Conservation (phyloP, 1,284 basidiomycete genomes). For the Bondarzewia mesenterica region DNA sequence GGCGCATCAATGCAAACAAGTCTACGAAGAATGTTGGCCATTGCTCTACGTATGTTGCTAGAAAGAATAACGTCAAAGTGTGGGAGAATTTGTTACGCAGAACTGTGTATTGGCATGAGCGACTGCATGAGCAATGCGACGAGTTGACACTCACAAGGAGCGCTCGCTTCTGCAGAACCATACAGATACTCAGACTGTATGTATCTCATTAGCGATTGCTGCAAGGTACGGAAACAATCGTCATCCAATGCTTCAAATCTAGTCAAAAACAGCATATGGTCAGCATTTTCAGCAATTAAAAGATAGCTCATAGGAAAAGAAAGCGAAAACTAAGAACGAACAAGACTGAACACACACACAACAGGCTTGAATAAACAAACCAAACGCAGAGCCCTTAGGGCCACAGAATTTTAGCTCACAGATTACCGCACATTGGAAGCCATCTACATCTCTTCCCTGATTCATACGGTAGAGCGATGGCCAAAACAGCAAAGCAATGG, state of each 20-base stretch:
- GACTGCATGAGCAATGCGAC: not conserved
- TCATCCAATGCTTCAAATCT: slow-evolving; percentile 68
- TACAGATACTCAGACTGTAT: slow-evolving; percentile 75
- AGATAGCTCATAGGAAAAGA: no score
- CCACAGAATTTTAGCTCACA: no score
- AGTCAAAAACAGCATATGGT: slow-evolving; percentile 4
- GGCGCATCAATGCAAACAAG: slow-evolving; percentile 68
- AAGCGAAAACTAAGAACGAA: no score
- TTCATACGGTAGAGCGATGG: no score
- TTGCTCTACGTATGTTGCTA: slow-evolving; percentile 80
- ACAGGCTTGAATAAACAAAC: no score
- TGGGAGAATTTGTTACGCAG: slow-evolving; percentile 97
- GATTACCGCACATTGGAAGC: no score
- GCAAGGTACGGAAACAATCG: slow-evolving; percentile 61
- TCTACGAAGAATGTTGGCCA: slow-evolving; percentile 80
- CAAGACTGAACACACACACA: no score
- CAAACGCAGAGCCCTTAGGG: no score
- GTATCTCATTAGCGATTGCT: slow-evolving; percentile 64
- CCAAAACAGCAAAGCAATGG: no score
- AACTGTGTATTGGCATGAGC: slow-evolving; percentile 36
- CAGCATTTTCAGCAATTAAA: not conserved
- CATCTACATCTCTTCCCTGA: not conserved
- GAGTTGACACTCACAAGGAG: slow-evolving; percentile 51
- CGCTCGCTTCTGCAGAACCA: slow-evolving; percentile 66
- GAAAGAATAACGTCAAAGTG: slow-evolving; percentile 91